Evolutionary conservation across 371 early-diverging fungal genomes (phyloP).

Genomic region (Circinella umbellata): DNA sequence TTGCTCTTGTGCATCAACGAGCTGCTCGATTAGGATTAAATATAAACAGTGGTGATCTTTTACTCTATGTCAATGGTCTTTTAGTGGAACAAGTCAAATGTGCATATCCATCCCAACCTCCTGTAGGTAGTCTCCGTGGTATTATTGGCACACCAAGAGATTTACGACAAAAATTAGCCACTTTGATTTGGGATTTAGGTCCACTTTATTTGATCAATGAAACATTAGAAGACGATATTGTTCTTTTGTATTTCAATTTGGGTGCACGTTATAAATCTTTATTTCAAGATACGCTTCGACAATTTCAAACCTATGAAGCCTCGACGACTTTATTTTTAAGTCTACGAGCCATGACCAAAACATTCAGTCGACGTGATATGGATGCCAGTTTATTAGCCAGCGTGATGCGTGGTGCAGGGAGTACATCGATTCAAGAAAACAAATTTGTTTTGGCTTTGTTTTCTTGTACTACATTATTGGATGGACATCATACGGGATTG

Average conservation of each 20-base stretch:
- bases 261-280: conserved; percentile 69
- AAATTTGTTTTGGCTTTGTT: conserved; percentile 70
- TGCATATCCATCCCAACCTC: conserved; percentile 58
- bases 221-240: conserved; percentile 59
- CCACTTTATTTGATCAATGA: conserved; percentile 70
- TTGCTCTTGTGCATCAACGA: conserved; percentile 71
- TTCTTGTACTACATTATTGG: conserved; percentile 59
- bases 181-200: conserved; percentile 71
- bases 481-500: conserved; percentile 49
- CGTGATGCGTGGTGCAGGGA: conserved; percentile 58
- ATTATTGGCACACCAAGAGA: conserved; percentile 50
- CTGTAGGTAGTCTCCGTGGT: conserved; percentile 35
- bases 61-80: conserved; percentile 68
- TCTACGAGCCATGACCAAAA: conserved; percentile 47
- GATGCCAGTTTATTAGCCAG: conserved; percentile 55
- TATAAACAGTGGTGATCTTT: conserved; percentile 55
- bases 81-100: conserved; percentile 64
- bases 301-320: conserved; percentile 74
- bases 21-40: conserved; percentile 63
- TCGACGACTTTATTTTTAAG: conserved; percentile 62
- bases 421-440: conserved; percentile 54
- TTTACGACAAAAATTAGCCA: conserved; percentile 18
- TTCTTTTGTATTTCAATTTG: conserved; percentile 65
- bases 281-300: conserved; percentile 70
- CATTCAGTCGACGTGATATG: conserved; percentile 30